Percentiles rank a stretch among this genome's conserved stretches.
Conservation (phyloP, 805 yeast species). For the Candida coleopterorum region DNA sequence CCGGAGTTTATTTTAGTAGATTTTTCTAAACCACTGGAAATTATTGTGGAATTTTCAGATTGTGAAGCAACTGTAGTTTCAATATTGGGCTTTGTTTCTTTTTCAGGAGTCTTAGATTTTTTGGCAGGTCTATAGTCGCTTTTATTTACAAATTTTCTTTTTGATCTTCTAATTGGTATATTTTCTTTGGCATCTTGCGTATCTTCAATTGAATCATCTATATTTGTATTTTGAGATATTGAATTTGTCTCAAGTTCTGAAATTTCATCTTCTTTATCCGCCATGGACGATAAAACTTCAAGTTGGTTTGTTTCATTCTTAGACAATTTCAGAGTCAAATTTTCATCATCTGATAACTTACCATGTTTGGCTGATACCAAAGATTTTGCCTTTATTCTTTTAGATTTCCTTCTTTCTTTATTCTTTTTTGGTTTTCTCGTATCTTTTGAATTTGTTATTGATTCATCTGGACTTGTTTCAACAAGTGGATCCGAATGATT, state of each 20-base stretch:
- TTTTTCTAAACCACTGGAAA: too few species aligned
- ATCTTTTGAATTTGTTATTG: background rate
- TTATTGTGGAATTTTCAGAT: too few species aligned
- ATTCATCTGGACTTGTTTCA: background rate
- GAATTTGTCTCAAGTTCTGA: constrained; percentile 6
- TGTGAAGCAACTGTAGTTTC: background rate
- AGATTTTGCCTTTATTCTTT: background rate
- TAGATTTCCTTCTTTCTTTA: background rate
- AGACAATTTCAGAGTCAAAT: background rate
- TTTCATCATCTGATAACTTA: constrained; percentile 1
- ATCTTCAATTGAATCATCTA: constrained; percentile 11
- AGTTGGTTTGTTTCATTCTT: background rate
- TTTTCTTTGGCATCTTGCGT: constrained; percentile 4
- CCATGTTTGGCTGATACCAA: background rate
- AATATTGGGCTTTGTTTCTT: background rate
- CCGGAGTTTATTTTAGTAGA: too few species aligned
- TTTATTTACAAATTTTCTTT: background rate
- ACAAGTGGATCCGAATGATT: background rate
- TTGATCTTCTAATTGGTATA: background rate
- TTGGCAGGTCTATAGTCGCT: background rate
- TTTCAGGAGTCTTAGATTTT: background rate
- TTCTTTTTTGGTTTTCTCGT: background rate
- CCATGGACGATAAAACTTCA: constrained; percentile 1
- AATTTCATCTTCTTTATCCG: constrained; percentile 5
- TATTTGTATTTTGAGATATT: constrained; percentile 5